Evolutionary conservation across 2,329 filamentous ascomycete species (phyloP).

Genomic region (Aureobasidium sp.): DNA sequence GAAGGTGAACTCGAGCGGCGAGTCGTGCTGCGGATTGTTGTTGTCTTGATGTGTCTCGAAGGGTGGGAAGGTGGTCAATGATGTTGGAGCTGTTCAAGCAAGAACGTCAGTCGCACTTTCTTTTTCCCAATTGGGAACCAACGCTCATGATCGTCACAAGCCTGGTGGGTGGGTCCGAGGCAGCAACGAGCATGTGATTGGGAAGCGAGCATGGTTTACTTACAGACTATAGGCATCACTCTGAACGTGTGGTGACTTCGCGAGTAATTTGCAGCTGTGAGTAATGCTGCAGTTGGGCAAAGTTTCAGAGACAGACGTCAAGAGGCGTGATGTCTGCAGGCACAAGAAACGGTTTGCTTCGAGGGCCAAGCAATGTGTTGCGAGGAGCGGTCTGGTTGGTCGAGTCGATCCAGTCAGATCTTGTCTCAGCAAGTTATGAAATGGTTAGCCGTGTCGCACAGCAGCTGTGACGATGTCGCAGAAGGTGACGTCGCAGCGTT

Average conservation of each 20-base stretch:
- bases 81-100: constrained; percentile 17
- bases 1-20: constrained; percentile 28
- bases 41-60: constrained; percentile 24
- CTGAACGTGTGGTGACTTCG: not conserved
- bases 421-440: constrained; percentile 11
- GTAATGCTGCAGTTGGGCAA: not conserved
- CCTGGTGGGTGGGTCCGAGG: constrained; percentile 2
- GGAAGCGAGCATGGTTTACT: not conserved
- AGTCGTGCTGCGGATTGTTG: constrained; percentile 26
- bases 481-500: constrained; percentile 1
- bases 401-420: constrained; percentile 9
- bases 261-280: not conserved
- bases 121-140: not conserved
- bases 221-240: constrained; percentile 18
- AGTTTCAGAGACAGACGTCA: not conserved
- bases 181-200: constrained; percentile 8
- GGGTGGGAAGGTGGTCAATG: constrained; percentile 29
- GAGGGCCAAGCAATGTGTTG: not conserved
- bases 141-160: constrained; percentile 4
- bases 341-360: constrained; percentile 11
- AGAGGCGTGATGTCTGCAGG: constrained; percentile 9
- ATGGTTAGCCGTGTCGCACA: constrained; percentile 14
- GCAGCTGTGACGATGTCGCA: constrained; percentile 6
- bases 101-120: not conserved
- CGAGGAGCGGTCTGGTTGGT: not conserved